These are phyloP conservation scores for Mucor circinelloides DNA, from an alignment of 371 early-diverging fungal genomes.

Conservation along the genomic window DNA sequence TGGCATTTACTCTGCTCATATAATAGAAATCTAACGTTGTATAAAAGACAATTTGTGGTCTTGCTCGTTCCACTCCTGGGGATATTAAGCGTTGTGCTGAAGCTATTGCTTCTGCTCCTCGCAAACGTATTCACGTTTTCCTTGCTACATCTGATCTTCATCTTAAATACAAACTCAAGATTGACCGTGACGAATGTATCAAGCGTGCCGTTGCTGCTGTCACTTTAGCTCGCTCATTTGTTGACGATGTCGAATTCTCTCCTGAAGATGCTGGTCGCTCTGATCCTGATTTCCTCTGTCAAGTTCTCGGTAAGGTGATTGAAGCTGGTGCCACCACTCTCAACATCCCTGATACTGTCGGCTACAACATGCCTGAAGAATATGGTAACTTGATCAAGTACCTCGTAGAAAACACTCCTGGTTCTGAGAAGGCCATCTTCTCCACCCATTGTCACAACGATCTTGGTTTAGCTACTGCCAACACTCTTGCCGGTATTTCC, in stretches of 20 bases:
- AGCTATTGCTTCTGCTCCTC: constrained; percentile 83
- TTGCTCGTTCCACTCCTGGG: constrained; percentile 84
- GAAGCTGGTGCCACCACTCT: constrained; percentile 94
- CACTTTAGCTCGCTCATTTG: constrained; percentile 73
- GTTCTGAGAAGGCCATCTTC: constrained; percentile 79
- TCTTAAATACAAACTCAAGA: constrained; percentile 90
- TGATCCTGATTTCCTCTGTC: constrained; percentile 85
- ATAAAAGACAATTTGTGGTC: constrained; percentile 86
- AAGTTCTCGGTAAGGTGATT: constrained; percentile 86
- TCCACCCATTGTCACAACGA: constrained; percentile 98
- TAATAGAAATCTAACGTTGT: not conserved
- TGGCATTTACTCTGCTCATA: not conserved
- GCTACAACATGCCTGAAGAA: constrained; percentile 91
- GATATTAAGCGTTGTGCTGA: constrained; percentile 92
- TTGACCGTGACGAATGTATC: constrained; percentile 86
- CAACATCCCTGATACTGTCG: constrained; percentile 97
- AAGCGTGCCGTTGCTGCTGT: constrained; percentile 86
- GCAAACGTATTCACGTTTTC: constrained; percentile 91
- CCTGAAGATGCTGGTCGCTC: constrained; percentile 94
- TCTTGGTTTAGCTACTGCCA: constrained; percentile 95
- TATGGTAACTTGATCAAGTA: constrained; percentile 85
- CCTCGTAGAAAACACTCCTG: constrained; percentile 75
- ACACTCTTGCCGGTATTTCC: constrained; percentile 86
- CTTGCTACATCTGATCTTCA: constrained; percentile 97
- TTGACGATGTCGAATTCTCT: constrained; percentile 90